phyloP scores from a whole-genome alignment of 495 filamentous ascomycete genomes.

The Bombardia bombarda region DNA sequence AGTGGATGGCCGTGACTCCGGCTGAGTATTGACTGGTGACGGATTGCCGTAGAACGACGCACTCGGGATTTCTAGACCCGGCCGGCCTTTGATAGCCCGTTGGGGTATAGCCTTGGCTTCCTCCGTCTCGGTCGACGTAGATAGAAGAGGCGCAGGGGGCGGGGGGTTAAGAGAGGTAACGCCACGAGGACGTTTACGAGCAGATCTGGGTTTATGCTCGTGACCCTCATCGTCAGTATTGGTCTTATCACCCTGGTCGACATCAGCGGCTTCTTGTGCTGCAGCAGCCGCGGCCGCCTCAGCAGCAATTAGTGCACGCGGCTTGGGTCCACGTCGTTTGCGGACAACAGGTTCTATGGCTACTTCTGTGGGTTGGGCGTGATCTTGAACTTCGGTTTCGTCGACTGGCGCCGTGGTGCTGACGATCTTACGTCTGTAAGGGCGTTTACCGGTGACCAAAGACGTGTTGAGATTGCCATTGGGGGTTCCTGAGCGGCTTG shows the following conservation, averaged over 20 bases:
- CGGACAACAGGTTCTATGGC: constrained; percentile 1
- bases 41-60: constrained; percentile 22
- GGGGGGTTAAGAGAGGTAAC: too few species aligned
- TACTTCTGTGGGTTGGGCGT: constrained; percentile 2
- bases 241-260: neutral
- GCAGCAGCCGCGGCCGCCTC: too few species aligned
- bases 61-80: constrained; percentile 12
- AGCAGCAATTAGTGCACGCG: neutral
- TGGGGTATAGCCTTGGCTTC: constrained; percentile 19
- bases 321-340: constrained; percentile 9
- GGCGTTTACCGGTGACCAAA: constrained; percentile 19
- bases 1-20: constrained; percentile 26
- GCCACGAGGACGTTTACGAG: too few species aligned
- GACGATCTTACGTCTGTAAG: constrained; percentile 19
- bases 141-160: constrained; percentile 2
- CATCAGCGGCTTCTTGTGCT: neutral
- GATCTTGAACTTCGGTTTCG: neutral
- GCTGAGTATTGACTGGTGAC: constrained; percentile 11
- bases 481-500: constrained; percentile 34
- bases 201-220: too few species aligned
- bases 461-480: constrained; percentile 3
- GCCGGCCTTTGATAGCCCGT: constrained; percentile 1
- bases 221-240: constrained; percentile 12
- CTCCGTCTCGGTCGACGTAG: constrained; percentile 5
- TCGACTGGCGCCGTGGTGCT: constrained; percentile 10